phyloP scores from a whole-genome alignment of 2,329 filamentous ascomycete species.

The Aureobasidium sp. region DNA sequence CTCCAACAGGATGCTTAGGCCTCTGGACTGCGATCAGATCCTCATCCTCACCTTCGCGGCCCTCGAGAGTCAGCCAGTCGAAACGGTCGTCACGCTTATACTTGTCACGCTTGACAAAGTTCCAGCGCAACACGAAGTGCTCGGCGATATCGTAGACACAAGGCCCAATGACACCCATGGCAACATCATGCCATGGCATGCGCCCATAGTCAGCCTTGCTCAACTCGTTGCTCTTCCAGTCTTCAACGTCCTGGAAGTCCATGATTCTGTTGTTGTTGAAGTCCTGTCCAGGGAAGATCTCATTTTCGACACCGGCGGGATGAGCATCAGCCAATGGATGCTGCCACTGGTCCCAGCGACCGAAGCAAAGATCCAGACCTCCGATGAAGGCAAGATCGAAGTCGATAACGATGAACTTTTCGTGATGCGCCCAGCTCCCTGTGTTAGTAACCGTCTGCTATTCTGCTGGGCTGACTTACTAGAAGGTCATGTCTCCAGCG shows the following conservation, averaged over 20 bases:
- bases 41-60: slow-evolving; percentile 69
- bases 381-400: slow-evolving; percentile 88
- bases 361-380: slow-evolving; percentile 90
- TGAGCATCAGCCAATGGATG: slow-evolving; percentile 84
- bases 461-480: slow-evolving; percentile 31
- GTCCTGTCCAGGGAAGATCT: slow-evolving; percentile 92
- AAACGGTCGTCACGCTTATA: slow-evolving; percentile 83
- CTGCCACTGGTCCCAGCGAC: slow-evolving; percentile 82
- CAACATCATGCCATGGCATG: slow-evolving; percentile 98
- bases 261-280: slow-evolving; percentile 97
- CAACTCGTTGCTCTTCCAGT: slow-evolving; percentile 91
- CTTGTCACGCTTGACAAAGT: slow-evolving; percentile 94
- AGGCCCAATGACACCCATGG: slow-evolving; percentile 84
- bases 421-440: slow-evolving; percentile 76
- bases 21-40: slow-evolving; percentile 82
- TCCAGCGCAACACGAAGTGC: slow-evolving; percentile 92
- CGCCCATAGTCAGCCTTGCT: slow-evolving; percentile 85
- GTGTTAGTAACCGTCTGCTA: not conserved
- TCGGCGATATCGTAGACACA: slow-evolving; percentile 91
- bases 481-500: slow-evolving; percentile 90
- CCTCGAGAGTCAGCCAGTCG: slow-evolving; percentile 77
- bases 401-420: slow-evolving; percentile 95
- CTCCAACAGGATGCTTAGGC: slow-evolving; percentile 80
- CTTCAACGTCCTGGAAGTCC: slow-evolving; percentile 84
- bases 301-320: slow-evolving; percentile 70